phyloP scores from a whole-genome alignment of 1,284 basidiomycete species.

The Ustilago lituana region DNA sequence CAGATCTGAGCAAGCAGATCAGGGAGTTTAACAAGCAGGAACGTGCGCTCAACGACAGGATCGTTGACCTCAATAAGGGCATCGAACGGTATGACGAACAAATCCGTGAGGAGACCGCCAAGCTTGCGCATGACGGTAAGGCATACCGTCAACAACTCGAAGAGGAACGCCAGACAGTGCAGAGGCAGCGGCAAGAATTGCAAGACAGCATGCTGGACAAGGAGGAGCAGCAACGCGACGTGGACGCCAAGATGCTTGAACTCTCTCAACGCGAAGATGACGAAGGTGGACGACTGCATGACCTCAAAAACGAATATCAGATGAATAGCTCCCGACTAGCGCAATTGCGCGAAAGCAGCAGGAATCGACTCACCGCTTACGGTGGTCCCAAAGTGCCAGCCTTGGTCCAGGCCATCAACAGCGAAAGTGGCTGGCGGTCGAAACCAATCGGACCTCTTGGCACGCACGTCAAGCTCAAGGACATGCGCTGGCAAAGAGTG shows the following conservation, averaged over 20 bases:
- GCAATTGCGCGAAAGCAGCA: constrained; percentile 19
- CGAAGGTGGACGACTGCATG: constrained; percentile 15
- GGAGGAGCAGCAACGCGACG: constrained; percentile 31
- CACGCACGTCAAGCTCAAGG: constrained; percentile 83
- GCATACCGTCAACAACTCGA: constrained; percentile 46
- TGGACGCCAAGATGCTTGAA: constrained; percentile 33
- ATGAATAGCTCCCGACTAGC: constrained; percentile 11
- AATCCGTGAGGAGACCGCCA: constrained; percentile 69
- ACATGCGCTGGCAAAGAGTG: constrained; percentile 76
- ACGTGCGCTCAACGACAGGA: constrained; percentile 48
- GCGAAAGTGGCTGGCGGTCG: constrained; percentile 69
- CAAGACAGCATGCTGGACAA: constrained; percentile 23
- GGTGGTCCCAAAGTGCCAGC: constrained; percentile 56
- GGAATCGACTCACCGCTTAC: constrained; percentile 55
- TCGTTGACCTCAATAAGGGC: constrained; percentile 46
- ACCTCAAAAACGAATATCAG: constrained; percentile 20
- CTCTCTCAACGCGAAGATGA: constrained; percentile 19
- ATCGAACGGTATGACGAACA: constrained; percentile 72
- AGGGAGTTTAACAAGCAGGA: constrained; percentile 40
- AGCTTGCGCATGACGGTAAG: constrained; percentile 60
- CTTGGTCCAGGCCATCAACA: constrained; percentile 69
- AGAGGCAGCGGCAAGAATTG: constrained; percentile 34
- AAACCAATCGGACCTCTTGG: constrained; percentile 75
- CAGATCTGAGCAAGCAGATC: constrained; percentile 70
- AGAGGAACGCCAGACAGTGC: constrained; percentile 33